These are phyloP conservation scores for Sporothrix mexicana DNA, from an alignment of 2,329 filamentous ascomycete genomes.

Conservation along the genomic window DNA sequence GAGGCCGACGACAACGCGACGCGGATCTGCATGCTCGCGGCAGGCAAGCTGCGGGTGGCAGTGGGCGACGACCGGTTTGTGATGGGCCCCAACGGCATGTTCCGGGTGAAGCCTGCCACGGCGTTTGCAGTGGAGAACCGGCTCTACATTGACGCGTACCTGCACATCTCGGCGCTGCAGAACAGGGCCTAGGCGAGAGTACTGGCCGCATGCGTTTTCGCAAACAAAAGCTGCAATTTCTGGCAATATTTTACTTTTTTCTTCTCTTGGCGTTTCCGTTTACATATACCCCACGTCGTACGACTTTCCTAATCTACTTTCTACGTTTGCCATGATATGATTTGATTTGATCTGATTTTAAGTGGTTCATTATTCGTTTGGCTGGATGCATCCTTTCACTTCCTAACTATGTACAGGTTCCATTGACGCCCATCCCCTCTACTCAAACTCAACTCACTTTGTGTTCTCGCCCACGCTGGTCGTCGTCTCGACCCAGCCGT, in stretches of 20 bases:
- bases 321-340: background rate
- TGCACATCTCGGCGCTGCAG: slow-evolving; percentile 44
- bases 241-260: background rate
- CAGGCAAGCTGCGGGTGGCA: slow-evolving; percentile 43
- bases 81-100: slow-evolving; percentile 53
- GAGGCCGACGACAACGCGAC: slow-evolving; percentile 36
- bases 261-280: background rate
- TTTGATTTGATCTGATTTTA: background rate
- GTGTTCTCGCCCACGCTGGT: slow-evolving; percentile 12
- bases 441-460: background rate
- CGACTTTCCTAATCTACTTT: too few species aligned
- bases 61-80: slow-evolving; percentile 46
- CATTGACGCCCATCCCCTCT: too few species aligned
- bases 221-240: too few species aligned
- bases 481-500: slow-evolving; percentile 31
- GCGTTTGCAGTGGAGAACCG: slow-evolving; percentile 51
- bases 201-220: background rate
- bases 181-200: background rate
- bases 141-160: slow-evolving; percentile 52
- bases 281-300: too few species aligned
- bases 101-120: slow-evolving; percentile 50
- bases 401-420: too few species aligned
- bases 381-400: background rate
- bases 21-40: slow-evolving; percentile 43
- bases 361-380: background rate